phyloP scores from a whole-genome alignment of 108 stramenopile genomes.

The Seminavis robusta region DNA sequence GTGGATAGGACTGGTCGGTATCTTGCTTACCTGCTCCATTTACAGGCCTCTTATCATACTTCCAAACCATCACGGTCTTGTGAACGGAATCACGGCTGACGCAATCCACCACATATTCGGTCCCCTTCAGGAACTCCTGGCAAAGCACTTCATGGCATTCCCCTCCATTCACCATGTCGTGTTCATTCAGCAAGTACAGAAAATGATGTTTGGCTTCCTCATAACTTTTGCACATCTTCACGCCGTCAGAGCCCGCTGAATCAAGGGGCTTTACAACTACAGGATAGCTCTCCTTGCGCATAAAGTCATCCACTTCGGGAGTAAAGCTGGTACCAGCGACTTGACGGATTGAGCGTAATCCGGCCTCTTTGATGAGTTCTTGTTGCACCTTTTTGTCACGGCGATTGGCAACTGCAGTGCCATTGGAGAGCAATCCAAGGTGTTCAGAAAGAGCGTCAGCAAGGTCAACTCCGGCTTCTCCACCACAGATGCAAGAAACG shows the following conservation, averaged over 20 bases:
- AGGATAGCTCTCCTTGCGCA: slow-evolving; percentile 33
- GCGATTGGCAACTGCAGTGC: slow-evolving; percentile 54
- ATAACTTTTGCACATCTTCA: slow-evolving; percentile 7
- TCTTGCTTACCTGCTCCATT: too few relatives aligned
- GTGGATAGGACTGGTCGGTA: slow-evolving; percentile 75
- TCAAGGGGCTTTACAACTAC: slow-evolving; percentile 84
- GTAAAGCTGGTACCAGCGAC: slow-evolving; percentile 56
- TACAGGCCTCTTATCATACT: slow-evolving; percentile 73
- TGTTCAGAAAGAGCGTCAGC: slow-evolving; percentile 45
- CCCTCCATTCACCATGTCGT: slow-evolving; percentile 5
- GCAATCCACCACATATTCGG: slow-evolving; percentile 90
- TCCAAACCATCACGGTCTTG: slow-evolving; percentile 88
- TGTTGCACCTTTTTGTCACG: slow-evolving; percentile 80
- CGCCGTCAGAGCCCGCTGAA: slow-evolving; percentile 60
- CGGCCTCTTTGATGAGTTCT: slow-evolving; percentile 54
- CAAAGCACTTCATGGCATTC: slow-evolving; percentile 63
- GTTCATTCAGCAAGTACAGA: slow-evolving; percentile 1
- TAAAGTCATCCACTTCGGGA: slow-evolving; percentile 55
- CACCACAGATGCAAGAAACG: slow-evolving; percentile 47
- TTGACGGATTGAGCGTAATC: slow-evolving; percentile 74
- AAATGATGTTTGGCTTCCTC: slow-evolving; percentile 23
- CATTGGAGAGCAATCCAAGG: slow-evolving; percentile 49
- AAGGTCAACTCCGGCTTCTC: slow-evolving; percentile 55
- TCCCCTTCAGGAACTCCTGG: slow-evolving; percentile 86
- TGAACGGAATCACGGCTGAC: slow-evolving; percentile 85